Evolutionary conservation across 192 early-diverging fungal genomes (phyloP).

Genomic region (Funneliformis geosporum): DNA sequence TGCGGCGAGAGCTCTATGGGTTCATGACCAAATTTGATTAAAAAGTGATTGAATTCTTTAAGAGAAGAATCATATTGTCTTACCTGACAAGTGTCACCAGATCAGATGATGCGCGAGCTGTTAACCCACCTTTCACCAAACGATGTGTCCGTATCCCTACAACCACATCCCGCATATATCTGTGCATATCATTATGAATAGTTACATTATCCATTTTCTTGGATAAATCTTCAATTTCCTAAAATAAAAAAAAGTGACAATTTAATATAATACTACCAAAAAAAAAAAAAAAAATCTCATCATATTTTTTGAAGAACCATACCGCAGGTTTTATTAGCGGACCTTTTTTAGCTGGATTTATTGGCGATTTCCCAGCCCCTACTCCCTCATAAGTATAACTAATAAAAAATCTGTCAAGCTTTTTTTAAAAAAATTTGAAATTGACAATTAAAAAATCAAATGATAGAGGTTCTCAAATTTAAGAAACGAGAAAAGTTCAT

Average conservation of each 20-base stretch:
- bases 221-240: slow-evolving; percentile 55
- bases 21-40: not conserved
- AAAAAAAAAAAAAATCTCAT: too few relatives aligned
- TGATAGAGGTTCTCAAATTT: not conserved
- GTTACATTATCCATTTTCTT: slow-evolving; percentile 45
- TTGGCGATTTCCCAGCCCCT: not conserved
- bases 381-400: slow-evolving; percentile 26
- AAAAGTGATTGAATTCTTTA: not conserved
- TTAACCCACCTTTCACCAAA: slow-evolving; percentile 54
- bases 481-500: not conserved
- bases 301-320: not conserved
- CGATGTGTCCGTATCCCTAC: slow-evolving; percentile 60
- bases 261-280: not conserved
- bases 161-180: slow-evolving; percentile 61
- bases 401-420: slow-evolving; percentile 33
- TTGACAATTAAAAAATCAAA: not conserved
- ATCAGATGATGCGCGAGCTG: slow-evolving; percentile 54
- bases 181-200: slow-evolving; percentile 53
- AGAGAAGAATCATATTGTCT: not conserved
- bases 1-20: slow-evolving; percentile 47
- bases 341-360: not conserved
- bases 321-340: not conserved
- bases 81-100: slow-evolving; percentile 53
- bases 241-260: not conserved
- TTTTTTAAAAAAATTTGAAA: not conserved